These are phyloP conservation scores for Calamus simplicifolius DNA, from an alignment of 176 grass and related monocot species.

Conservation along the genomic window DNA sequence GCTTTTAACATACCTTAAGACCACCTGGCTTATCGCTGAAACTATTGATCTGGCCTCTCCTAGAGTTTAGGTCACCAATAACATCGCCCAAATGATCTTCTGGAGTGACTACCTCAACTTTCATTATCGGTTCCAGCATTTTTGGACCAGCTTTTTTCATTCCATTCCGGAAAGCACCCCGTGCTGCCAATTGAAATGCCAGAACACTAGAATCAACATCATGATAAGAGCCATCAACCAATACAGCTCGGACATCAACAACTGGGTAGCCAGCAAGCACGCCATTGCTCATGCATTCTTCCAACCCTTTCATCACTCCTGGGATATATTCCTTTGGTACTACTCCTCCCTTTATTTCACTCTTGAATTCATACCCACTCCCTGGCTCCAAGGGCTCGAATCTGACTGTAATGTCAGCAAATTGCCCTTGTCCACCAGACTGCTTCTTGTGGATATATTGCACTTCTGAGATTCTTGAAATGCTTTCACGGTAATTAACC, in stretches of 20 bases:
- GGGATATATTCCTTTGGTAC: constrained; percentile 96
- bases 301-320: constrained; percentile 90
- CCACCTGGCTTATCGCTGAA: constrained; percentile 93
- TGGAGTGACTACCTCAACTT: constrained; percentile 89
- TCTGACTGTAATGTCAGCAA: constrained; percentile 81
- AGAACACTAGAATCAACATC: constrained; percentile 98
- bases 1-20: constrained; percentile 63
- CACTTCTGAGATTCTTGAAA: constrained; percentile 76
- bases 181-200: constrained; percentile 91
- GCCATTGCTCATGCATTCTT: constrained; percentile 89
- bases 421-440: constrained; percentile 91
- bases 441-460: constrained; percentile 93
- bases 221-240: constrained; percentile 92
- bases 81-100: constrained; percentile 99
- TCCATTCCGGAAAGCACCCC: constrained; percentile 86
- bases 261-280: constrained; percentile 89
- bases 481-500: constrained; percentile 99
- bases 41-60: constrained; percentile 84
- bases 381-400: constrained; percentile 88
- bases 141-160: constrained; percentile 77
- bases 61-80: constrained; percentile 98
- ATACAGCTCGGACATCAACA: constrained; percentile 70
- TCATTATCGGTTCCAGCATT: constrained; percentile 91
- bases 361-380: constrained; percentile 94
- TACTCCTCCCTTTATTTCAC: constrained; percentile 86